A percentile compares a stretch with the other conserved stretches of the same genome.
These are phyloP conservation scores for Nannochloris sp. DNA, from an alignment of 139 green algal species.

Conservation along the genomic window DNA sequence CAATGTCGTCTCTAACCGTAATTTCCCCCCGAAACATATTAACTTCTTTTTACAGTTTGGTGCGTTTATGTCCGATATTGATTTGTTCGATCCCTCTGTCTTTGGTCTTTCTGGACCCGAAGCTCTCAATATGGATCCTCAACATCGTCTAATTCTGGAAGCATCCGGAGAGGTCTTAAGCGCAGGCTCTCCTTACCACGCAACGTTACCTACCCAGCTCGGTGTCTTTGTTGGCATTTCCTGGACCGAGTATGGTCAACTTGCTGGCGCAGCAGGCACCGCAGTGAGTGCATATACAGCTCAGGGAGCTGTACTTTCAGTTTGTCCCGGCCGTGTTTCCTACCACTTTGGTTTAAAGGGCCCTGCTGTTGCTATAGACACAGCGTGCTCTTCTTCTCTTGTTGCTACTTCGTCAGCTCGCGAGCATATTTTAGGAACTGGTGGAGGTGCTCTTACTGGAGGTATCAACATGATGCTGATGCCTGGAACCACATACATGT, in stretches of 20 bases:
- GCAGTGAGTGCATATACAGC: slow-evolving; percentile 35
- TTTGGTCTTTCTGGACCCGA: slow-evolving; percentile 51
- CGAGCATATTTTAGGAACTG: slow-evolving; percentile 9
- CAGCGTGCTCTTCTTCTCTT: slow-evolving; percentile 74
- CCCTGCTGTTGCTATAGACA: slow-evolving; percentile 51
- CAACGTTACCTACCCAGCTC: background rate
- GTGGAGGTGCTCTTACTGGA: slow-evolving; percentile 10
- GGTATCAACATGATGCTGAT: slow-evolving; percentile 33
- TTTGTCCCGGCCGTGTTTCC: slow-evolving; percentile 59
- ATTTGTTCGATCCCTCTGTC: slow-evolving; percentile 45
- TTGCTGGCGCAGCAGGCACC: slow-evolving; percentile 39
- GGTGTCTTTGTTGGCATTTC: slow-evolving; percentile 47
- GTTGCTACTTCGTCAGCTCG: slow-evolving; percentile 49
- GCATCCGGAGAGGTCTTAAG: slow-evolving; percentile 17
- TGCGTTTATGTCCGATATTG: slow-evolving; percentile 36
- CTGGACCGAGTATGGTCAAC: slow-evolving; percentile 55
- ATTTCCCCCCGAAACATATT: background rate
- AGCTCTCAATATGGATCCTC: slow-evolving; percentile 61
- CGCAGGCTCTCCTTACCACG: background rate
- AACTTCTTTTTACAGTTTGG: slow-evolving; percentile 30
- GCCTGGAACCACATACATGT: slow-evolving; percentile 21
- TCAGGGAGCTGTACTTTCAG: slow-evolving; percentile 44
- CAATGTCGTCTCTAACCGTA: background rate
- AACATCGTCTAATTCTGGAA: slow-evolving; percentile 77
- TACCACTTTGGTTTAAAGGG: slow-evolving; percentile 72